These are phyloP conservation scores for Gracilaria caudata DNA, from an alignment of 23 red algal species.

Conservation along the genomic window DNA sequence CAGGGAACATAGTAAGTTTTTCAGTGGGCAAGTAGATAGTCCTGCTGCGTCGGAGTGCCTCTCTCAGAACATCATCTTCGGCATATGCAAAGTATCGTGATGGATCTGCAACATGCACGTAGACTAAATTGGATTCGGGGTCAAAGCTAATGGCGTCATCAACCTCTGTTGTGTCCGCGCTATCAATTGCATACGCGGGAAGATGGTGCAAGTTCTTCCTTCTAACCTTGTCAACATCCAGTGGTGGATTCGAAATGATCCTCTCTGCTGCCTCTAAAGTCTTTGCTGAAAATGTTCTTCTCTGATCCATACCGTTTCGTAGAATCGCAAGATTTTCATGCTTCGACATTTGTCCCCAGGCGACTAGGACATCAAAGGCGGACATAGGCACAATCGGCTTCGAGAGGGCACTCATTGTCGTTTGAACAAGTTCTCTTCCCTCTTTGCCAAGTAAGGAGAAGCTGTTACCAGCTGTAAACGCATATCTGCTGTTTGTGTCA, in stretches of 20 bases:
- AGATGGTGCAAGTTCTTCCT: constrained; percentile 69
- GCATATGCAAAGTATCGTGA: constrained; percentile 36
- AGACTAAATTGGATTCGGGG: constrained; percentile 49
- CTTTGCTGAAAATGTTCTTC: constrained; percentile 10
- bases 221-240: constrained; percentile 14
- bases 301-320: constrained; percentile 25
- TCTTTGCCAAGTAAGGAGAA: constrained; percentile 25
- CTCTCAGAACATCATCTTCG: constrained; percentile 43
- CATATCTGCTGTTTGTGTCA: neutral
- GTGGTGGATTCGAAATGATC: constrained; percentile 21
- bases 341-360: constrained; percentile 29
- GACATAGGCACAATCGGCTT: constrained; percentile 20
- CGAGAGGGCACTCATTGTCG: constrained; percentile 42
- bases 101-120: constrained; percentile 83
- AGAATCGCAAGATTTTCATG: constrained; percentile 69
- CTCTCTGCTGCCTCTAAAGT: neutral
- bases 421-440: constrained; percentile 27
- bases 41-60: constrained; percentile 52
- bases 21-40: constrained; percentile 80
- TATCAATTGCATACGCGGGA: constrained; percentile 71
- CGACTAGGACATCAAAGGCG: constrained; percentile 68
- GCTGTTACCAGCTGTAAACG: constrained; percentile 5
- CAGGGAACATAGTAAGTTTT: constrained; percentile 82
- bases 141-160: constrained; percentile 89
- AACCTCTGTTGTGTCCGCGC: constrained; percentile 75